Evolutionary conservation across 306 rosid genomes (phyloP).

Genomic region (Acacia crassicarpa): DNA sequence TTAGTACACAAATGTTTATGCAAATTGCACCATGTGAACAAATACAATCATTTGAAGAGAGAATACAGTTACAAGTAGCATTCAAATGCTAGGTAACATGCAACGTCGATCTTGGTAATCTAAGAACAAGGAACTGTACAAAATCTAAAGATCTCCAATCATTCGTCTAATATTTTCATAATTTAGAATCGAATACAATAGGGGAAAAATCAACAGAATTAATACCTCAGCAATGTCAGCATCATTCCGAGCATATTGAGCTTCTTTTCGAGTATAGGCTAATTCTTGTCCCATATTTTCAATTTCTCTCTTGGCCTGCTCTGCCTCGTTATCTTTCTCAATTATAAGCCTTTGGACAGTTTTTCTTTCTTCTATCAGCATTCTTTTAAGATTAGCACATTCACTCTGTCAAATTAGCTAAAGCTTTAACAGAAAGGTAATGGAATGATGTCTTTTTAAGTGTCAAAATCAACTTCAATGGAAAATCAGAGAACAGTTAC

Average conservation of each 20-base stretch:
- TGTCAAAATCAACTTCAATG: background rate
- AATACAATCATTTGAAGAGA: background rate
- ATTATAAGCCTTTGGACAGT: background rate
- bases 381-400: background rate
- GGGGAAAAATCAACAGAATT: background rate
- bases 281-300: background rate
- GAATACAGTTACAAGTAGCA: background rate
- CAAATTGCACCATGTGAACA: background rate
- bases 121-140: background rate
- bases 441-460: background rate
- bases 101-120: background rate
- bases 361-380: background rate
- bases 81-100: background rate
- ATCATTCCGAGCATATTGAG: background rate
- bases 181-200: background rate
- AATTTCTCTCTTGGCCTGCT: background rate
- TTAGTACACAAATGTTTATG: background rate
- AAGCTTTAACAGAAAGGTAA: background rate
- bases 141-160: background rate
- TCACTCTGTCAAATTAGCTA: background rate
- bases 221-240: background rate
- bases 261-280: background rate
- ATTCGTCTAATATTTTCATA: background rate
- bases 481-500: background rate
- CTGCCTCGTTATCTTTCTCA: background rate